phyloP scores from a whole-genome alignment of 2,329 filamentous ascomycete genomes.

The Phialophora tarda region DNA sequence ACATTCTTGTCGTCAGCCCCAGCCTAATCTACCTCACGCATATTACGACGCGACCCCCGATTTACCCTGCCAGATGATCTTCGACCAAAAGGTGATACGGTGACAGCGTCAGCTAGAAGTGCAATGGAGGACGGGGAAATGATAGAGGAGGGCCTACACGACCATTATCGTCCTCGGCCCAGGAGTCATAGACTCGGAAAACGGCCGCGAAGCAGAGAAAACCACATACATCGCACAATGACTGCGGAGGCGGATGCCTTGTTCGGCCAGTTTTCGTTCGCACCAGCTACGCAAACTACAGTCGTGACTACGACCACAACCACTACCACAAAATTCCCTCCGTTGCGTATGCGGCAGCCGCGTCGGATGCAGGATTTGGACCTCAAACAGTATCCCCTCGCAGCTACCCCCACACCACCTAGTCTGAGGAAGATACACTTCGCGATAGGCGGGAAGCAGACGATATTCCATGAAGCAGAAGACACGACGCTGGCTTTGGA shows the following conservation, averaged over 20 bases:
- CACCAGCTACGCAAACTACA: constrained; percentile 68
- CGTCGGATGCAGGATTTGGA: constrained; percentile 75
- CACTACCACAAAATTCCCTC: constrained; percentile 79
- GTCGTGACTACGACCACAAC: constrained; percentile 90
- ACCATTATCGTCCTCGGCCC: constrained; percentile 40
- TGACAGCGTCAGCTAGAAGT: constrained; percentile 8
- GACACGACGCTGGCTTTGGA: constrained; percentile 59
- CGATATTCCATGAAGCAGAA: constrained; percentile 68
- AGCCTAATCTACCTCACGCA: not conserved
- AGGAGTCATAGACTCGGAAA: constrained; percentile 7
- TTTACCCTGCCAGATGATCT: constrained; percentile 20
- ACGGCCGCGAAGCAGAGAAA: constrained; percentile 26
- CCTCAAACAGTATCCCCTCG: constrained; percentile 87
- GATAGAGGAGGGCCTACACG: constrained; percentile 30
- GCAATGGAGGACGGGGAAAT: constrained; percentile 31
- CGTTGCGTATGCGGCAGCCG: constrained; percentile 77
- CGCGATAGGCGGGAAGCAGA: constrained; percentile 65
- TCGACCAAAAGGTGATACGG: constrained; percentile 9
- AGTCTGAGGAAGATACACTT: constrained; percentile 79
- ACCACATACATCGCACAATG: constrained; percentile 29
- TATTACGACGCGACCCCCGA: constrained; percentile 22
- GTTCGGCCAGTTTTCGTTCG: constrained; percentile 66
- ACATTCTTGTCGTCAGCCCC: not conserved
- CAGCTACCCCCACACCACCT: constrained; percentile 78
- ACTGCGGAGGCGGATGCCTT: constrained; percentile 47